phyloP scores from a whole-genome alignment of 495 filamentous ascomycete genomes.

The Neurospora tetrasperma region DNA sequence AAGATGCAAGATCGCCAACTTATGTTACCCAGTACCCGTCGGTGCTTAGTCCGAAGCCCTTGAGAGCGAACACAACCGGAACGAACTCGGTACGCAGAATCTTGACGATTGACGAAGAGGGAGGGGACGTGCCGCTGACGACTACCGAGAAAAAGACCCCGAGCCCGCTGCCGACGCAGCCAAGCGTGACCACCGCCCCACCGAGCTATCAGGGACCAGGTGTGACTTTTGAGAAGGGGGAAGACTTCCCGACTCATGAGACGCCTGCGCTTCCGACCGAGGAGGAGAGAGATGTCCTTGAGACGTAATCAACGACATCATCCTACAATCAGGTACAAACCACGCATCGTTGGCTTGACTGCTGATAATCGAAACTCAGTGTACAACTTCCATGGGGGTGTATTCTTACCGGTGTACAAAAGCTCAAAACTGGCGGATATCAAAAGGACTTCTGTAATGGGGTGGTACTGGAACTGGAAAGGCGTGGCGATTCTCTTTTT shows the following conservation, averaged over 20 bases:
- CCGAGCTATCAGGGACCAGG: conserved; percentile 40
- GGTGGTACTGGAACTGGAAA: background rate
- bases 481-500: background rate
- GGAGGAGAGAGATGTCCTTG: conserved; percentile 32
- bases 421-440: background rate
- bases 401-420: conserved; percentile 1
- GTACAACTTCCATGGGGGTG: background rate
- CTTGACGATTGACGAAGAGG: conserved; percentile 10
- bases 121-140: conserved; percentile 10
- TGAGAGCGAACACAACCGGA: conserved; percentile 23
- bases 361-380: background rate
- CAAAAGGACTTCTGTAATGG: background rate
- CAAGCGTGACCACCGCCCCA: conserved; percentile 13
- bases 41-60: conserved; percentile 30
- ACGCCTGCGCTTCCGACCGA: conserved; percentile 30
- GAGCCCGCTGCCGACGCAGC: conserved; percentile 1
- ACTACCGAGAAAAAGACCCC: conserved; percentile 1
- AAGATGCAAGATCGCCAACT: conserved; percentile 34
- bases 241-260: conserved; percentile 23
- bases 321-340: background rate
- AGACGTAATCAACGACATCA: conserved; percentile 17
- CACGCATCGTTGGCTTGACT: background rate
- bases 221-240: conserved; percentile 36
- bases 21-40: conserved; percentile 32
- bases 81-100: conserved; percentile 24